These are phyloP conservation scores for Pythium angustatum DNA, from an alignment of 352 stramenopile genomes.

Conservation along the genomic window DNA sequence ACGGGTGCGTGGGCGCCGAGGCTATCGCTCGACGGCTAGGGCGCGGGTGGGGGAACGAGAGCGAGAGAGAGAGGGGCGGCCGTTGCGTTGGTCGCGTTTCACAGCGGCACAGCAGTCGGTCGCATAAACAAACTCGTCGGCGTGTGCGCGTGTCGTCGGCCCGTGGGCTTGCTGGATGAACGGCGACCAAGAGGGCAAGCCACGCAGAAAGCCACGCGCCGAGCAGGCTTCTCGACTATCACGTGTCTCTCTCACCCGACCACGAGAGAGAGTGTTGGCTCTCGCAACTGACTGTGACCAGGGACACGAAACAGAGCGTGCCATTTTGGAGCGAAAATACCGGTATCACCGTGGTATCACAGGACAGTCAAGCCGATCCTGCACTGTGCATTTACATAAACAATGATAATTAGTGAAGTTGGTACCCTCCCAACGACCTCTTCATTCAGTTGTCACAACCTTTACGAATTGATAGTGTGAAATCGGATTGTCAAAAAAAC, in stretches of 20 bases:
- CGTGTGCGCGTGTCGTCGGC: no score
- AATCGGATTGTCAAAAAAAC: conserved; percentile 13
- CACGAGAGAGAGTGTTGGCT: conserved; percentile 6
- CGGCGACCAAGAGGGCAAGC: no score
- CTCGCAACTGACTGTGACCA: neutral
- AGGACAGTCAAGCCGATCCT: neutral
- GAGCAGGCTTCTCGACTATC: conserved; percentile 18
- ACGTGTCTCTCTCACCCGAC: conserved; percentile 30
- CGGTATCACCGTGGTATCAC: neutral
- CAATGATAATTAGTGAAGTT: no score
- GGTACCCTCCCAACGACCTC: no score
- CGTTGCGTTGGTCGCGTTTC: neutral
- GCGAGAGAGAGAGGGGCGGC: neutral
- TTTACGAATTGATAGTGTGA: conserved; percentile 10
- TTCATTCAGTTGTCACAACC: no score
- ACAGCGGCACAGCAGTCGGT: conserved; percentile 1
- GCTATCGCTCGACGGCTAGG: no score
- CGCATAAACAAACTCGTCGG: conserved; percentile 24
- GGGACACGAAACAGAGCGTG: neutral
- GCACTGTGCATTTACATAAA: no score
- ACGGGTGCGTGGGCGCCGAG: neutral
- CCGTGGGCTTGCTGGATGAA: no score
- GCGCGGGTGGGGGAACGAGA: neutral
- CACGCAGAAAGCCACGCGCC: conserved; percentile 17
- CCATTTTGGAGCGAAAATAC: neutral